Conservation (phyloP, 169 alveolate species). For the Cryptosporidium viatorum region DNA sequence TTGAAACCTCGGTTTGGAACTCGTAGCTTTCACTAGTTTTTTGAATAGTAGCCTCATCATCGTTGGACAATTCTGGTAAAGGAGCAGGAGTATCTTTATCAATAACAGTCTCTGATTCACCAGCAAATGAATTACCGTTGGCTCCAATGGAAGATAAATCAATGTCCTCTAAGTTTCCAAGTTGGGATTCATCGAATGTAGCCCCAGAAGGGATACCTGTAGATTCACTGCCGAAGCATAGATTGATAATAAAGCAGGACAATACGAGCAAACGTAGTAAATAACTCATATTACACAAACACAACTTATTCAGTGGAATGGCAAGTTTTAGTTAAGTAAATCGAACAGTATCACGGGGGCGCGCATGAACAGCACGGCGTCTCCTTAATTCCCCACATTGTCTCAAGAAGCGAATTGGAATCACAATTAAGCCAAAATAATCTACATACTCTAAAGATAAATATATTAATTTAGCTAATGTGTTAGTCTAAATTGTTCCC, state of each 20-base stretch:
- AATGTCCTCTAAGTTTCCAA: neutral
- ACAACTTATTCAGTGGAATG: constrained; percentile 8
- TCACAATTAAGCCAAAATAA: neutral
- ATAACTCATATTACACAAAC: neutral
- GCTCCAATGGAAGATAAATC: constrained; percentile 9
- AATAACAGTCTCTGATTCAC: constrained; percentile 1
- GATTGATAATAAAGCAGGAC: neutral
- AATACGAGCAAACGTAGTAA: neutral
- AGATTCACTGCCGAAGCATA: constrained; percentile 25
- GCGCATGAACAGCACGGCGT: constrained; percentile 18
- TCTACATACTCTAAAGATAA: neutral
- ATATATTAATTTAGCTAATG: neutral
- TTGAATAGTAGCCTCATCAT: constrained; percentile 52
- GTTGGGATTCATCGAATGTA: constrained; percentile 7
- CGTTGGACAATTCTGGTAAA: constrained; percentile 3
- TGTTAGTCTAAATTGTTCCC: constrained; percentile 3
- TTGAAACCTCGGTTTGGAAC: constrained; percentile 98
- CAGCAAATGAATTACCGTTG: neutral
- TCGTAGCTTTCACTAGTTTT: constrained; percentile 84
- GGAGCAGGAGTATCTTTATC: constrained; percentile 52
- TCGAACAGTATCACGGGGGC: constrained; percentile 4
- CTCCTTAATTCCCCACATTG: constrained; percentile 19
- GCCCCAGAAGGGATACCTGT: constrained; percentile 46
- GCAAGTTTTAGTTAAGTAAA: neutral
- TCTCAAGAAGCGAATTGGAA: neutral